A percentile compares a stretch with the other conserved stretches of the same genome.
phyloP scores from a whole-genome alignment of 768 basidiomycete genomes.

The Amyloporia xantha region DNA sequence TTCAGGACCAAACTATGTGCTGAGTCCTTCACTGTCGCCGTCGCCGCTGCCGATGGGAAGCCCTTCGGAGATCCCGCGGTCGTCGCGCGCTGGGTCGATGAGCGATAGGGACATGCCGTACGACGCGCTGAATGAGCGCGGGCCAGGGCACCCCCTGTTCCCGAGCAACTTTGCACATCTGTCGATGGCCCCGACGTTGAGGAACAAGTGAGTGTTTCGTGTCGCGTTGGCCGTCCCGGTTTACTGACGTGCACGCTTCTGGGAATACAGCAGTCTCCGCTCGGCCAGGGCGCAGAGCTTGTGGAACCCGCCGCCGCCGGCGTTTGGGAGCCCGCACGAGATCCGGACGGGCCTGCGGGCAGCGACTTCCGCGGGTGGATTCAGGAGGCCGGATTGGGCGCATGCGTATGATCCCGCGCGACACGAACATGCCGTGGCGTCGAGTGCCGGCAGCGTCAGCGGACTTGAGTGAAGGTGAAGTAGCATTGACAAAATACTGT shows the following conservation, averaged over 20 bases:
- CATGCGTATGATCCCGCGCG: constrained; percentile 34
- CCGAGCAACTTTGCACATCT: constrained; percentile 73
- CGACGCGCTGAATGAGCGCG: constrained; percentile 53
- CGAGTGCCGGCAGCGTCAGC: constrained; percentile 30
- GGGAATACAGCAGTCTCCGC: constrained; percentile 5
- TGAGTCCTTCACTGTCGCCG: constrained; percentile 12
- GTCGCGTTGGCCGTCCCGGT: neutral
- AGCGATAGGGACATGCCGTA: constrained; percentile 27
- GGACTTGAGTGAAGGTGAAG: constrained; percentile 7
- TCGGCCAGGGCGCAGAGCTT: constrained; percentile 23
- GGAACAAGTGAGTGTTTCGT: constrained; percentile 38
- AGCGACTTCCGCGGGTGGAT: constrained; percentile 15
- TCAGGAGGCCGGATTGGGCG: constrained; percentile 27
- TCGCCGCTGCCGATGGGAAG: constrained; percentile 14
- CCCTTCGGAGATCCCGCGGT: constrained; percentile 3
- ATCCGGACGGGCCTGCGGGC: constrained; percentile 14
- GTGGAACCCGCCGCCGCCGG: constrained; percentile 22
- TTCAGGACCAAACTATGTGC: constrained; percentile 6
- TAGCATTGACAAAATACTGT: too few species aligned
- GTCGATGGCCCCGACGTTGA: constrained; percentile 57
- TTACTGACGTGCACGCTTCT: neutral
- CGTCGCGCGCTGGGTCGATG: constrained; percentile 9
- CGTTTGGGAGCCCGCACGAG: constrained; percentile 20
- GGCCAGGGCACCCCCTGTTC: constrained; percentile 73
- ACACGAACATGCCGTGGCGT: constrained; percentile 39